These are phyloP conservation scores for Zychaea mexicana DNA, from an alignment of 371 early-diverging fungal species.

Conservation along the genomic window DNA sequence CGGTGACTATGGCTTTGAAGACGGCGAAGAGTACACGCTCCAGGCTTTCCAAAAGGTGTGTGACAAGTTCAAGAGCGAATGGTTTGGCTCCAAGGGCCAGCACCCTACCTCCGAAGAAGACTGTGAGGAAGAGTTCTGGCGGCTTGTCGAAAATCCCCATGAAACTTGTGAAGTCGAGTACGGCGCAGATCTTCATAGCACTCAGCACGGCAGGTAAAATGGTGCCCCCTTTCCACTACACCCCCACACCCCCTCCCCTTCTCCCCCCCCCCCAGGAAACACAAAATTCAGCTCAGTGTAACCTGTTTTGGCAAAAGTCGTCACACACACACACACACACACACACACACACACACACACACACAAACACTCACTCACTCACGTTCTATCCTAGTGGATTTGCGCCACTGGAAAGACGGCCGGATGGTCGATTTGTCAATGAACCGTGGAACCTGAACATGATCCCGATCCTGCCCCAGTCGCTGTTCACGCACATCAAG, in stretches of 20 bases:
- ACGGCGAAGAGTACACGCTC: constrained; percentile 80
- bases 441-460: constrained; percentile 87
- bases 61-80: constrained; percentile 79
- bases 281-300: neutral
- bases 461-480: constrained; percentile 77
- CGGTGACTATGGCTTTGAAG: constrained; percentile 93
- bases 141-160: constrained; percentile 82
- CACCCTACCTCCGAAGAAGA: constrained; percentile 73
- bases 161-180: constrained; percentile 94
- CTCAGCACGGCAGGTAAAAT: constrained; percentile 82
- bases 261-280: neutral
- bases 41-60: constrained; percentile 78
- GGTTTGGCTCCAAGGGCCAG: constrained; percentile 52
- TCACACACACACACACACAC: neutral
- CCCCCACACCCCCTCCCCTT: too few relatives aligned
- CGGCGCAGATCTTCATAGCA: constrained; percentile 93
- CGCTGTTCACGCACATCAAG: constrained; percentile 86
- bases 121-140: constrained; percentile 95
- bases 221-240: neutral
- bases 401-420: constrained; percentile 15
- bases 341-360: neutral
- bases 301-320: neutral
- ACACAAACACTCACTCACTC: neutral
- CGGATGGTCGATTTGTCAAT: constrained; percentile 7
- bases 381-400: constrained; percentile 16